Evolutionary conservation across 1,284 basidiomycete genomes (phyloP).

Genomic region (Kalmanozyma brasiliensis): DNA sequence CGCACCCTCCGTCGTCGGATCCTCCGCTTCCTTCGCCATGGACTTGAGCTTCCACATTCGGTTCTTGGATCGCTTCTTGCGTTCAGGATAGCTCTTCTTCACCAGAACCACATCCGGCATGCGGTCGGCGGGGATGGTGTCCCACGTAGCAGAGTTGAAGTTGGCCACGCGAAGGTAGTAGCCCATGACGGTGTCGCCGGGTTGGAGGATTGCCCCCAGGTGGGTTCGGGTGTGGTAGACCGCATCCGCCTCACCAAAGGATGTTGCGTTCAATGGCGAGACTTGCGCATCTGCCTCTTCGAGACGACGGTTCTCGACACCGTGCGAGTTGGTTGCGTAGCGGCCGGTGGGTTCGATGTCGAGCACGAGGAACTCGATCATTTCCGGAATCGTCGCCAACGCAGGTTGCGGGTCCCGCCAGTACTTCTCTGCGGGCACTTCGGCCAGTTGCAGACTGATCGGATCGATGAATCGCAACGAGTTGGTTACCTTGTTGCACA

Average conservation of each 20-base stretch:
- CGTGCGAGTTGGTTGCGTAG: slow-evolving; percentile 54
- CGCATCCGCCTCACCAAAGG: slow-evolving; percentile 72
- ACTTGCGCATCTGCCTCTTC: slow-evolving; percentile 87
- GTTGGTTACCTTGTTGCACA: slow-evolving; percentile 91
- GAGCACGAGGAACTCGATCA: slow-evolving; percentile 93
- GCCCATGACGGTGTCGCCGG: slow-evolving; percentile 91
- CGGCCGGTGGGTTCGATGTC: slow-evolving; percentile 80
- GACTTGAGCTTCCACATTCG: slow-evolving; percentile 89
- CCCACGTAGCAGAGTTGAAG: slow-evolving; percentile 90
- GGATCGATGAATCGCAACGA: slow-evolving; percentile 91
- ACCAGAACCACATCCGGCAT: slow-evolving; percentile 93
- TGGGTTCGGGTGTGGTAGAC: slow-evolving; percentile 97
- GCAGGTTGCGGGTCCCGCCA: slow-evolving; percentile 90
- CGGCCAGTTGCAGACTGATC: slow-evolving; percentile 82
- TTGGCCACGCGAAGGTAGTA: slow-evolving; percentile 89
- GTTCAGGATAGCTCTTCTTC: slow-evolving; percentile 94
- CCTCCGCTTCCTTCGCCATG: slow-evolving; percentile 91
- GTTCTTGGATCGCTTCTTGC: slow-evolving; percentile 87
- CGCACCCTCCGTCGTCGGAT: slow-evolving; percentile 62
- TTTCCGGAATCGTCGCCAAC: slow-evolving; percentile 82
- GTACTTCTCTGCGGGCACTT: slow-evolving; percentile 83
- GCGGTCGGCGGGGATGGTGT: slow-evolving; percentile 74
- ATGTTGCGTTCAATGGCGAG: slow-evolving; percentile 82
- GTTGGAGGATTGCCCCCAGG: slow-evolving; percentile 91
- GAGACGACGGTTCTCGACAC: slow-evolving; percentile 45